Base-by-base conservation (phyloP, 2,329 filamentous ascomycete species). In the Ceratocystis cacaofunesta region DNA sequence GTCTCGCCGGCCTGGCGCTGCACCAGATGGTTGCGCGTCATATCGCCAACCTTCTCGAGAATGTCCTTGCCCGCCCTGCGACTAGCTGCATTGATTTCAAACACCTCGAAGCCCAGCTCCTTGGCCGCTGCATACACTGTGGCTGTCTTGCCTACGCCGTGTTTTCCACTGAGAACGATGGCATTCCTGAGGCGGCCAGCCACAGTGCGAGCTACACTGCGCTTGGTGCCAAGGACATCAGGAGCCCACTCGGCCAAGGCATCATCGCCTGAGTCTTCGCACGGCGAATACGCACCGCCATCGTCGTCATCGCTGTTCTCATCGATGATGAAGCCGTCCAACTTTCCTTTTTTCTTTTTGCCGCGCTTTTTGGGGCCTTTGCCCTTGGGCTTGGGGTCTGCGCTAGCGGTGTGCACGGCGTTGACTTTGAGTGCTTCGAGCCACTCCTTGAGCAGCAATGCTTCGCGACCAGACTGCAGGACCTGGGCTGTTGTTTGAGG, bases 21-120 rank as follows among this genome's bases (percentile, higher is more conserved):
- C 22, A 99, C 92, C 1, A 96, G 81, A 74, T 99, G 94, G 71
- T 99, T 97, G 68, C 87, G 86, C 3, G 91, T 94, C 92, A 99
- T 97, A 74, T 99, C 91, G 50, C 94, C 95, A 57, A 99, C 90
- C 70, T 84, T 89, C 71, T 99, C 94, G 43, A 95, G 74, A 61
- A 99, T 85, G 71, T 99, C 94, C 73, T 87, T 94, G 41, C 92
- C 92, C 71, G 85, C 95, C 68, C 94, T 82, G 62, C 92, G 85
- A 69, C 84, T 90, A 68, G 90, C 85, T 0, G 92, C 78, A 71
- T 95, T 95, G 72, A 99, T 91, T 74, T 99, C 94, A 70, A 99
- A 99, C 1, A 99, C 83, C 71, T 96, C 92, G 71, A 95, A 97
- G 0, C 84, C 90, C 17, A 97, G 80, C 75, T 99, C 92, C 71